A percentile compares a stretch with the other conserved stretches of the same genome.
phyloP scores from a whole-genome alignment of 192 early-diverging fungal genomes.

The Helicostylum pulchrum region DNA sequence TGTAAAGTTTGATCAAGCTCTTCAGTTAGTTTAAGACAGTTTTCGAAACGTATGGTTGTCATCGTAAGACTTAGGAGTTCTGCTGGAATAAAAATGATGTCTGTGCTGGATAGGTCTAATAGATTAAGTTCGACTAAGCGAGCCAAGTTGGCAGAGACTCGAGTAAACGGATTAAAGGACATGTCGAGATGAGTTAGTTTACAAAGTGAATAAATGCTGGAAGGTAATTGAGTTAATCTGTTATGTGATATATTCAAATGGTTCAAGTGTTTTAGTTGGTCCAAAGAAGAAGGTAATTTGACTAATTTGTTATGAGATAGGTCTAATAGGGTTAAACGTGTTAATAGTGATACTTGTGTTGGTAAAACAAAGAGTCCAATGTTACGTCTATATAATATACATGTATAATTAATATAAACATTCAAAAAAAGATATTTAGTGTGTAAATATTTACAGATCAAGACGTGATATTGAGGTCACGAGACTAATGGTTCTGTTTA shows the following conservation, averaged over 20 bases:
- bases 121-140: slow-evolving; percentile 32
- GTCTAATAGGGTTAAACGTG: slow-evolving; percentile 64
- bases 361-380: slow-evolving; percentile 12
- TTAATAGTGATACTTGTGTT: slow-evolving; percentile 54
- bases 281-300: slow-evolving; percentile 60
- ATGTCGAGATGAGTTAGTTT: slow-evolving; percentile 65
- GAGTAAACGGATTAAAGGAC: slow-evolving; percentile 57
- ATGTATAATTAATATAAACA: slow-evolving; percentile 9
- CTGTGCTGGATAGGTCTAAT: slow-evolving; percentile 20
- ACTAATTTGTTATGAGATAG: slow-evolving; percentile 62
- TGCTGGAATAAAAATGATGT: slow-evolving; percentile 19
- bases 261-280: slow-evolving; percentile 58
- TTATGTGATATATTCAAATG: slow-evolving; percentile 66
- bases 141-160: slow-evolving; percentile 65
- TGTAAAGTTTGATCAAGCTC: neutral
- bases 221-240: slow-evolving; percentile 53
- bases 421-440: neutral
- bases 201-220: slow-evolving; percentile 56
- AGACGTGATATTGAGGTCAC: slow-evolving; percentile 20
- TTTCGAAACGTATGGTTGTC: slow-evolving; percentile 7
- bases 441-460: slow-evolving; percentile 19
- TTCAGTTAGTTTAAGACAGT: slow-evolving; percentile 14
- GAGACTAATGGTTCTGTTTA: neutral
- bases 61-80: slow-evolving; percentile 6
- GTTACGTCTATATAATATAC: slow-evolving; percentile 8